A percentile compares a stretch with the other conserved stretches of the same genome.
phyloP scores from a whole-genome alignment of 1,139 yeast genomes.

The Kurtzmaniella natalensis region DNA sequence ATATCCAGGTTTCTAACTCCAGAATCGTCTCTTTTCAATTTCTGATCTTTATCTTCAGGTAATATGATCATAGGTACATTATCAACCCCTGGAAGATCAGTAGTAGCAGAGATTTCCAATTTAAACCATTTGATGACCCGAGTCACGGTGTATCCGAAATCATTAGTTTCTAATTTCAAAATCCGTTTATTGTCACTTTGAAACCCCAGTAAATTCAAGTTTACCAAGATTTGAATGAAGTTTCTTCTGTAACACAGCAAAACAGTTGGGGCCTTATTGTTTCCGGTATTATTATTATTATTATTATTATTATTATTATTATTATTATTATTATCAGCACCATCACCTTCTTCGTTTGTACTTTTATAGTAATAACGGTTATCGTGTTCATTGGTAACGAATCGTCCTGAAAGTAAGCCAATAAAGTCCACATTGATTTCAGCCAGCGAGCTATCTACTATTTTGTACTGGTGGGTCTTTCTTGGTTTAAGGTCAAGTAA shows the following conservation, averaged over 20 bases:
- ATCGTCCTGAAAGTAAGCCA: slow-evolving; percentile 41
- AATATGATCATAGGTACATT: slow-evolving; percentile 31
- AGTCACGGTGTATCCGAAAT: slow-evolving; percentile 32
- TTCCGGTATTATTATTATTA: slow-evolving; percentile 8
- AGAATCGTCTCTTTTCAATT: slow-evolving; percentile 13
- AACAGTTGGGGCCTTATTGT: slow-evolving; percentile 24
- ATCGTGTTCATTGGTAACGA: slow-evolving; percentile 41
- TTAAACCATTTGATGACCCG: slow-evolving; percentile 38
- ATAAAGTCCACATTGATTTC: slow-evolving; percentile 24
- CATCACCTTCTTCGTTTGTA: slow-evolving; percentile 13
- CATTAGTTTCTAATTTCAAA: slow-evolving; percentile 31
- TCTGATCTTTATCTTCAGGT: slow-evolving; percentile 23
- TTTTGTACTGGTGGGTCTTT: slow-evolving; percentile 19
- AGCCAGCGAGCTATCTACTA: slow-evolving; percentile 27
- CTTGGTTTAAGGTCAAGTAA: slow-evolving; percentile 28
- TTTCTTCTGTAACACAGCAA: slow-evolving; percentile 46
- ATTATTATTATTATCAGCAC: slow-evolving; percentile 1
- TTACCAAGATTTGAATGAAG: slow-evolving; percentile 35
- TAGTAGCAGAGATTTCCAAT: slow-evolving; percentile 34
- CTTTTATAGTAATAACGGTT: slow-evolving; percentile 32
- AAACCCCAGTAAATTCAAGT: slow-evolving; percentile 32
- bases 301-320: slow-evolving; percentile 28
- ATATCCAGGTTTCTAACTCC: slow-evolving; percentile 13
- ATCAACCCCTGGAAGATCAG: slow-evolving; percentile 25
- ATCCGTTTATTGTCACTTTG: slow-evolving; percentile 20